Conservation (phyloP, 192 early-diverging fungal species). For the Coemansia sp. region DNA sequence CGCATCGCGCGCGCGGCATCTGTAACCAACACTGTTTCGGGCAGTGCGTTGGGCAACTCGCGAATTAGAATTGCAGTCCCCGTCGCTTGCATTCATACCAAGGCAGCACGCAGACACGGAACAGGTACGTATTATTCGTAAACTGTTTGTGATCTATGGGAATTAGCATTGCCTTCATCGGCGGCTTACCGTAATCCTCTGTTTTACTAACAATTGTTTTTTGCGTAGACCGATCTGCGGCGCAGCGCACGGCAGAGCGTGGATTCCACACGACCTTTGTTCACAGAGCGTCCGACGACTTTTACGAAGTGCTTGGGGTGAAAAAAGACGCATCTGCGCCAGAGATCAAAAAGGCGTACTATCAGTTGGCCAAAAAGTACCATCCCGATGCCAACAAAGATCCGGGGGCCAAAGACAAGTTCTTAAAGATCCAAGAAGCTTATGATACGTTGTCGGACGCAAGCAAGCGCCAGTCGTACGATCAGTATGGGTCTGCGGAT, state of each 20-base stretch:
- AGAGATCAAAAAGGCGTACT: conserved; percentile 99
- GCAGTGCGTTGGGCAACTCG: background rate
- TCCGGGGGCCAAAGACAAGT: conserved; percentile 87
- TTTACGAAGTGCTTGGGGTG: conserved; percentile 85
- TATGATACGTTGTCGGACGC: conserved; percentile 96
- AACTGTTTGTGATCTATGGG: background rate
- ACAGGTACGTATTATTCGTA: background rate
- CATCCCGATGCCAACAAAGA: conserved; percentile 99
- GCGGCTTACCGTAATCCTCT: no score
- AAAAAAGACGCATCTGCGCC: conserved; percentile 68
- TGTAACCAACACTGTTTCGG: background rate
- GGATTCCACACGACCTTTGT: conserved; percentile 33
- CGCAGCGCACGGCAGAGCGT: conserved; percentile 12
- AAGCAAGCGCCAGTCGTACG: conserved; percentile 84
- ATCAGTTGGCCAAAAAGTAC: conserved; percentile 92
- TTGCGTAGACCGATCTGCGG: background rate
- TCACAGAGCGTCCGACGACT: conserved; percentile 60
- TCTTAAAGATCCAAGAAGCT: conserved; percentile 95
- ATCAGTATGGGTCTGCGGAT: conserved; percentile 78
- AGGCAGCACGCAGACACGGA: background rate
- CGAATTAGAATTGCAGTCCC: background rate
- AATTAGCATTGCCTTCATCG: no score
- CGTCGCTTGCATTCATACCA: background rate
- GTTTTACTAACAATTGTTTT: background rate
- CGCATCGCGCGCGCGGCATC: conserved; percentile 3